These are phyloP conservation scores for Pichia heedii DNA, from an alignment of 805 yeast genomes.

Conservation along the genomic window DNA sequence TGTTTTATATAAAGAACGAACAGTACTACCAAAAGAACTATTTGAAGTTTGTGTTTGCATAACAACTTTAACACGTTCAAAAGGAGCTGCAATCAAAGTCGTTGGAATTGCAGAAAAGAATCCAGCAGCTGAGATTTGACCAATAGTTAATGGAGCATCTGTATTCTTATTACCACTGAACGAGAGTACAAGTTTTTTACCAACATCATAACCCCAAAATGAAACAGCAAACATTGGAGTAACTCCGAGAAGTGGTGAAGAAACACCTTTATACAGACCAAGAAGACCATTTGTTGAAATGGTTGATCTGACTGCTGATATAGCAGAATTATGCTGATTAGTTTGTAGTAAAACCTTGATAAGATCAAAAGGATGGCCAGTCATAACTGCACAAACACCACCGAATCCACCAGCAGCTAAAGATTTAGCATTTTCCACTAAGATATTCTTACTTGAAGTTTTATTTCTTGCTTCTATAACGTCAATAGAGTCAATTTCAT, in stretches of 20 bases:
- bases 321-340: slow-evolving; percentile 52
- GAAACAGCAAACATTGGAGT: slow-evolving; percentile 98
- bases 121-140: slow-evolving; percentile 82
- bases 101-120: slow-evolving; percentile 92
- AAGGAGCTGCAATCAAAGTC: slow-evolving; percentile 94
- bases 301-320: slow-evolving; percentile 62
- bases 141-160: slow-evolving; percentile 40
- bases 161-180: slow-evolving; percentile 25
- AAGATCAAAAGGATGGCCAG: slow-evolving; percentile 95
- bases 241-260: slow-evolving; percentile 92
- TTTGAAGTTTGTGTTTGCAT: slow-evolving; percentile 55
- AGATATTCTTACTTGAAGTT: not conserved
- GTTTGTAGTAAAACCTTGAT: slow-evolving; percentile 90
- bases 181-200: slow-evolving; percentile 61
- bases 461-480: too few species aligned
- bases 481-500: slow-evolving; percentile 30
- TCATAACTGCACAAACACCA: slow-evolving; percentile 88
- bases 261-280: slow-evolving; percentile 89
- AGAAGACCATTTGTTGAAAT: slow-evolving; percentile 61
- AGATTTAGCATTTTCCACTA: slow-evolving; percentile 68
- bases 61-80: slow-evolving; percentile 91
- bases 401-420: slow-evolving; percentile 94
- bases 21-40: slow-evolving; percentile 47
- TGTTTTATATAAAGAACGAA: slow-evolving; percentile 56
- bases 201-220: slow-evolving; percentile 96